A percentile compares a stretch with the other conserved stretches of the same genome.
phyloP scores from a whole-genome alignment of 2,329 filamentous ascomycete species.

The Alternaria incomplexa region DNA sequence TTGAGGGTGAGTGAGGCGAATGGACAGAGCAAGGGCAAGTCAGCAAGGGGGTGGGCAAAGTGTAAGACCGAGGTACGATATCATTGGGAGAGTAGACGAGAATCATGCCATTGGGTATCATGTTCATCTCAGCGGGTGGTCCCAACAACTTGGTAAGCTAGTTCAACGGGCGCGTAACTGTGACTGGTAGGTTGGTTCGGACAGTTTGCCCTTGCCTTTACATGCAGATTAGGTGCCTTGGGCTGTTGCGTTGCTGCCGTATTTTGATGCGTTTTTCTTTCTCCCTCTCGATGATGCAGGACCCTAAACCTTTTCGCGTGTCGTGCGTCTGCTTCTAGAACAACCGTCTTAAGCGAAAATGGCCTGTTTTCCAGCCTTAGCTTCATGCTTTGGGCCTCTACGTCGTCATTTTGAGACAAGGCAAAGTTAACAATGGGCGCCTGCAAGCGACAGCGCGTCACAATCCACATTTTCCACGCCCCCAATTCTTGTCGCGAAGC shows the following conservation, averaged over 20 bases:
- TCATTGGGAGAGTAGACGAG: neutral
- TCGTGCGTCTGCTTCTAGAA: neutral
- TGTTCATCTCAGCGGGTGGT: neutral
- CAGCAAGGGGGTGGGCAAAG: neutral
- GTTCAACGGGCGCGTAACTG: neutral
- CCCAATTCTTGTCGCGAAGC: neutral
- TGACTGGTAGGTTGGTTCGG: neutral
- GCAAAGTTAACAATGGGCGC: neutral
- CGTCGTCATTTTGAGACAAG: neutral
- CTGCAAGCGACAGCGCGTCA: neutral
- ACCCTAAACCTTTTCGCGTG: neutral
- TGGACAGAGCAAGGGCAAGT: neutral
- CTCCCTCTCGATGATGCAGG: neutral
- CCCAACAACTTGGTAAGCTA: neutral
- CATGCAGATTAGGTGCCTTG: neutral
- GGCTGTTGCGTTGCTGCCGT: neutral
- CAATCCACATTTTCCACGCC: neutral
- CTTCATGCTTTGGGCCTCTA: neutral
- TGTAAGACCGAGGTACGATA: neutral
- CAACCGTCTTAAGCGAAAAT: neutral
- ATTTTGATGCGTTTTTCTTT: neutral
- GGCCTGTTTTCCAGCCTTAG: neutral
- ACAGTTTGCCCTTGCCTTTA: neutral
- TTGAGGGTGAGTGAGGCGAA: neutral
- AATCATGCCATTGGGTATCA: neutral